Base-by-base conservation (phyloP, 1,284 basidiomycete genomes). In the Melampsora occidentalis region DNA sequence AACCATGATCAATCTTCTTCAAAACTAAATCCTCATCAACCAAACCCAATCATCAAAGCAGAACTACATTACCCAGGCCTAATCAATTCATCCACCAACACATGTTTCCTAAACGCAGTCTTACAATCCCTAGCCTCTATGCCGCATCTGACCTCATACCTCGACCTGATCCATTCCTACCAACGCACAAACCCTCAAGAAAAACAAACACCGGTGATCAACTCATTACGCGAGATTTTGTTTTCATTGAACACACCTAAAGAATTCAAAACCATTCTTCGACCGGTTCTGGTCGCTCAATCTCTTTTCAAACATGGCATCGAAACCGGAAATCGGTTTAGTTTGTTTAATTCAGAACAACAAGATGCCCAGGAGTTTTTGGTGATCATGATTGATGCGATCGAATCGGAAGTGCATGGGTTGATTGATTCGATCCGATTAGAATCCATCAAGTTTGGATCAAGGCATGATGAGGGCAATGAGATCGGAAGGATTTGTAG, bases 361-460 rank as follows among this genome's bases (percentile, higher is more conserved):
- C 94, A 97, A 84, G 94, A 97, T 83, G 94, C 94, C 2, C 94
- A 97, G 81, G 94, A 97, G 82, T 86, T 97, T n/a, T 96, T 95
- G 83, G 89, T 94, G 80, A 88, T 95, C 49, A 85, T 97, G 25
- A 91, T 93, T 0, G 92, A 94, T 81, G 91, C 89, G 63, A 86
- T 96, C 79, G 92, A 92, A 83, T 89, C 89, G 77, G 94, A 97
- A 83, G 86, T 89, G 6, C 81, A 84, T 1, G 86, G 87, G 0
- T 86, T 93, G 2, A 87, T 89, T 77, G 86, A 86, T 73, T 91
- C 59, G 42, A 70, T 22, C 10, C 46, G 28, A 28, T 46, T 53
- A 42, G 72, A 78, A 81, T n/a, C 78, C 75, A 35, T 62, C 59
- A 87, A 87, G 63, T 89, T 91, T 18, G 70, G 35, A 35, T 35